These are phyloP conservation scores for Geranomyces variabilis DNA, from an alignment of 192 early-diverging fungal genomes.

Conservation along the genomic window DNA sequence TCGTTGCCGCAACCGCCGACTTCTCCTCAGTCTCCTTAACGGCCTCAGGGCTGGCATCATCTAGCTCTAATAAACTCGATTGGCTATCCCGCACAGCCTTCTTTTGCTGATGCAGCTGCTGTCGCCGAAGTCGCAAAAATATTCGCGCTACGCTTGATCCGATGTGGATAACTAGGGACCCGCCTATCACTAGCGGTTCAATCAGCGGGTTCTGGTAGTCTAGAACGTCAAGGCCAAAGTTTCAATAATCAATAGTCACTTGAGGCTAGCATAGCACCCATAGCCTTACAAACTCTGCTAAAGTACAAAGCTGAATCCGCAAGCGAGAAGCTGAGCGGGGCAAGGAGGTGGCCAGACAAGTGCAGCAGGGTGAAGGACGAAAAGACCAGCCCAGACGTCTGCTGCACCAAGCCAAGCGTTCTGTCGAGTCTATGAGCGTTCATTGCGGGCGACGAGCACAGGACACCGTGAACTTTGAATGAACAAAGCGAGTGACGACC, in stretches of 20 bases:
- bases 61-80: background rate
- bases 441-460: too few relatives aligned
- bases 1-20: background rate
- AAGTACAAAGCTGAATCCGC: constrained; percentile 24
- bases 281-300: constrained; percentile 27
- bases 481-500: too few relatives aligned
- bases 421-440: background rate
- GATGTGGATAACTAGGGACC: constrained; percentile 13
- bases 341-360: constrained; percentile 26
- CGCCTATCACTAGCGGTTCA: constrained; percentile 29
- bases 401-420: background rate
- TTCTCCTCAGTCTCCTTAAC: background rate
- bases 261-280: background rate
- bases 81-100: background rate
- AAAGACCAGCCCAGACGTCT: constrained; percentile 32
- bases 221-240: constrained; percentile 2
- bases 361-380: constrained; percentile 30
- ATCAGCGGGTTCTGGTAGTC: constrained; percentile 32
- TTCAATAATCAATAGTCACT: background rate
- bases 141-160: constrained; percentile 3
- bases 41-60: background rate
- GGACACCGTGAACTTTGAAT: too few relatives aligned
- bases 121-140: background rate
- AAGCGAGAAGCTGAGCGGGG: constrained; percentile 17
- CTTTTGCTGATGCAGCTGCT: background rate